A percentile compares a stretch with the other conserved stretches of the same genome.
Conservation (phyloP, 2,329 filamentous ascomycete genomes). For the Colletotrichum zoysiae region DNA sequence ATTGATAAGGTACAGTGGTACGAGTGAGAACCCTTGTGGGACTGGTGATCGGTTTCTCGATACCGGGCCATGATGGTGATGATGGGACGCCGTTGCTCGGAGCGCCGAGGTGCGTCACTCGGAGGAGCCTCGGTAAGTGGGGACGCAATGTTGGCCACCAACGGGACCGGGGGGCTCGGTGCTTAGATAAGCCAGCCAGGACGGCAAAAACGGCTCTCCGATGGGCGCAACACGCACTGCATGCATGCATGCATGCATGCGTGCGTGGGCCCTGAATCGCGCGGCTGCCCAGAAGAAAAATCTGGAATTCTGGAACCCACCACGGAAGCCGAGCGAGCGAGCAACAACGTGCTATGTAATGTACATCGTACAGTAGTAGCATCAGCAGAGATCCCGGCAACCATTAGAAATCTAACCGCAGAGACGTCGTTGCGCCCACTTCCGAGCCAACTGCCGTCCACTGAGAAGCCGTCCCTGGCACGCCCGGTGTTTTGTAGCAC, state of each 20-base stretch:
- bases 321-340: constrained; percentile 8
- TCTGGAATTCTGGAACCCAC: constrained; percentile 38
- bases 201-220: constrained; percentile 6
- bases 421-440: constrained; percentile 4
- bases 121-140: constrained; percentile 40
- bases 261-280: constrained; percentile 32
- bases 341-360: neutral
- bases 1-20: constrained; percentile 2
- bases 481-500: neutral
- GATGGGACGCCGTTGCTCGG: constrained; percentile 10
- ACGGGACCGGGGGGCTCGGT: constrained; percentile 6
- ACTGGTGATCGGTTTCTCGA: constrained; percentile 15
- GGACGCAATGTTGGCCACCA: neutral
- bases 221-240: constrained; percentile 6
- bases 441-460: constrained; percentile 27
- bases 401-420: constrained; percentile 36
- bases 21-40: constrained; percentile 36
- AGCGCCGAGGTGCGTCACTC: constrained; percentile 34
- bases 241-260: neutral
- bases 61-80: constrained; percentile 7
- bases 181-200: constrained; percentile 28
- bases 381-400: constrained; percentile 33
- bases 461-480: constrained; percentile 25
- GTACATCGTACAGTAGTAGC: neutral
- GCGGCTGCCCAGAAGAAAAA: constrained; percentile 27